Percentiles rank a stretch among this genome's conserved stretches.
These are phyloP conservation scores for Rosa persica DNA, from an alignment of 306 rosid species.

Conservation along the genomic window DNA sequence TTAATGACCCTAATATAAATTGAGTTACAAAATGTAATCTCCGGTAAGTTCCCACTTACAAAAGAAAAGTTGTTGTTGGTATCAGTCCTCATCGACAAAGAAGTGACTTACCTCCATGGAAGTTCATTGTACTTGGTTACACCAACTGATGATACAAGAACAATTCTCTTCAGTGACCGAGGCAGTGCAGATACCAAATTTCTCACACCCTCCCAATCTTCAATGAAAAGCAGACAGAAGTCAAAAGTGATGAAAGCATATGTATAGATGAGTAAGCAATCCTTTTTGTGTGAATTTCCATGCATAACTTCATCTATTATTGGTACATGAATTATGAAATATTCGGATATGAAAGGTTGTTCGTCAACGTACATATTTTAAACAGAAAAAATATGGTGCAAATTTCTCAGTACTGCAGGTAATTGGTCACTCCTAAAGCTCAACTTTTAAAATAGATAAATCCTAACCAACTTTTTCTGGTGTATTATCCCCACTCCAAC, in stretches of 20 bases:
- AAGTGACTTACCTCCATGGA: constrained; percentile 85
- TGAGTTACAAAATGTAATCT: background rate
- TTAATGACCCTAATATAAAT: background rate
- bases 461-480: constrained; percentile 90
- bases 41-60: background rate
- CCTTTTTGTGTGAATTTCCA: background rate
- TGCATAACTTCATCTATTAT: background rate
- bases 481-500: constrained; percentile 88
- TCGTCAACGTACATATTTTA: background rate
- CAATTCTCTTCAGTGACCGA: constrained; percentile 69
- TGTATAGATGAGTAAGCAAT: background rate
- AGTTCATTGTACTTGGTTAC: constrained; percentile 89
- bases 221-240: constrained; percentile 24
- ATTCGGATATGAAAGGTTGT: background rate
- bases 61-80: background rate
- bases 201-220: constrained; percentile 97
- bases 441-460: constrained; percentile 14
- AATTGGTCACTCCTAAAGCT: background rate
- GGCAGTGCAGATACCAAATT: constrained; percentile 81
- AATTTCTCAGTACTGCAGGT: background rate
- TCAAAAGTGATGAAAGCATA: constrained; percentile 17
- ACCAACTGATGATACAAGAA: constrained; percentile 96
- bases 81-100: constrained; percentile 19
- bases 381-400: background rate
- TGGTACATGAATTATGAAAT: background rate